Conservation (phyloP, 2,329 filamentous ascomycete genomes). For the Lojkania enalia region DNA sequence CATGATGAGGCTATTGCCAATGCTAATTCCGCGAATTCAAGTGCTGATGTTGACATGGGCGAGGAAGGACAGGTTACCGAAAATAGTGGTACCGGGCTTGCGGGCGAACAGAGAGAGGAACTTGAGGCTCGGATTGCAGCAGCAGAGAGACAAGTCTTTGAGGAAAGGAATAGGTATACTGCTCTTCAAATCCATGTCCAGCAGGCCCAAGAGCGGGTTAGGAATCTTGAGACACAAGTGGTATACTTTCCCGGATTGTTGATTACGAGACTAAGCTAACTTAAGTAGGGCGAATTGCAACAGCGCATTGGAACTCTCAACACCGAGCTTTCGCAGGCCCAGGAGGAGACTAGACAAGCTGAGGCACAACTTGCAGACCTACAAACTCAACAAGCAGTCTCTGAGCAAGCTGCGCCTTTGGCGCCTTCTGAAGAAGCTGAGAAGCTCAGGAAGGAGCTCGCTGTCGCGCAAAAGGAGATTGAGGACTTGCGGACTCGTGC, state of each 20-base stretch:
- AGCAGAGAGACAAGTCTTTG: slow-evolving; percentile 46
- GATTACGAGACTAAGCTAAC: slow-evolving; percentile 18
- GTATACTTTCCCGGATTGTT: slow-evolving; percentile 27
- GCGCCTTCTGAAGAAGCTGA: slow-evolving; percentile 31
- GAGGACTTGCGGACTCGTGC: slow-evolving; percentile 49
- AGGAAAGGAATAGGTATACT: slow-evolving; percentile 43
- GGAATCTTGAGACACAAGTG: slow-evolving; percentile 66
- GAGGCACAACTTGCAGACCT: slow-evolving; percentile 17
- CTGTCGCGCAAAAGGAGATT: slow-evolving; percentile 50
- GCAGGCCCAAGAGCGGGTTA: slow-evolving; percentile 62
- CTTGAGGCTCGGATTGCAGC: slow-evolving; percentile 43
- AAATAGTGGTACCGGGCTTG: slow-evolving; percentile 19
- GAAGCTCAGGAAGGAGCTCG: slow-evolving; percentile 47
- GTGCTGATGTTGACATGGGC: slow-evolving; percentile 30
- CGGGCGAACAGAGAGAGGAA: slow-evolving; percentile 36
- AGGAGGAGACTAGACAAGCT: slow-evolving; percentile 17
- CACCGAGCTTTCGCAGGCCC: slow-evolving; percentile 36
- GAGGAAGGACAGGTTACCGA: slow-evolving; percentile 56
- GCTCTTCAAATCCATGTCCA: slow-evolving; percentile 47
- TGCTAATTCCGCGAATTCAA: slow-evolving; percentile 49
- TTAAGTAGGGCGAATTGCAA: slow-evolving; percentile 44
- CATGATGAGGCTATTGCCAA: slow-evolving; percentile 63
- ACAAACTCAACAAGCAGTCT: slow-evolving; percentile 12
- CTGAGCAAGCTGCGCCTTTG: slow-evolving; percentile 7
- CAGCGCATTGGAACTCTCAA: slow-evolving; percentile 42